These are phyloP conservation scores for Phanerochaete sordida DNA, from an alignment of 768 basidiomycete genomes.

Conservation along the genomic window DNA sequence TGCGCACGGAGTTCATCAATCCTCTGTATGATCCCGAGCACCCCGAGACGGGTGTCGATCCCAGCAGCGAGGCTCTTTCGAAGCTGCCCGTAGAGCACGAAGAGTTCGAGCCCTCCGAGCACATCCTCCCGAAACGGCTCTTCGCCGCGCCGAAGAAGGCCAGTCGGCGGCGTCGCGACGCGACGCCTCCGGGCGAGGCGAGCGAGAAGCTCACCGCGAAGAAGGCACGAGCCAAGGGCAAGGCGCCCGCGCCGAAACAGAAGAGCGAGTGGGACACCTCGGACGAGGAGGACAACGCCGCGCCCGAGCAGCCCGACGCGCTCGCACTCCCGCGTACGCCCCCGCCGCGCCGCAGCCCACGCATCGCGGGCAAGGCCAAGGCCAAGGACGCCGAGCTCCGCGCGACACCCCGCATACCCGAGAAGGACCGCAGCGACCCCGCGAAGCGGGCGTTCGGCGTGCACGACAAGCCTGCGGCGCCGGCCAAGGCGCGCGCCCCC, in stretches of 20 bases:
- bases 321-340: not conserved
- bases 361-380: not conserved
- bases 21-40: constrained; percentile 47
- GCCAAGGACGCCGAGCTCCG: constrained; percentile 11
- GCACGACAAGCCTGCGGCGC: not conserved
- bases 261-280: constrained; percentile 14
- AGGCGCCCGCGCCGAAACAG: not conserved
- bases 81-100: constrained; percentile 58
- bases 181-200: not conserved
- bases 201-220: not conserved
- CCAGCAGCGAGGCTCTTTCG: constrained; percentile 42
- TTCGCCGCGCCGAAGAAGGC: constrained; percentile 34
- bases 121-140: constrained; percentile 54
- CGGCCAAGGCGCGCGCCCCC: not conserved
- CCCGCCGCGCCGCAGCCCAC: not conserved
- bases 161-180: constrained; percentile 3
- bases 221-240: not conserved
- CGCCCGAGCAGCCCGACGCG: not conserved
- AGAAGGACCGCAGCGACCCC: constrained; percentile 22
- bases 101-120: constrained; percentile 56
- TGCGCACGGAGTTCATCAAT: constrained; percentile 58
- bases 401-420: constrained; percentile 18
- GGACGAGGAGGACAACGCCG: constrained; percentile 17
- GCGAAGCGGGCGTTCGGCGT: constrained; percentile 18
- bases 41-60: constrained; percentile 27